Base-by-base conservation (phyloP, 2,329 filamentous ascomycete species). In the Fusarium cyanostomum region DNA sequence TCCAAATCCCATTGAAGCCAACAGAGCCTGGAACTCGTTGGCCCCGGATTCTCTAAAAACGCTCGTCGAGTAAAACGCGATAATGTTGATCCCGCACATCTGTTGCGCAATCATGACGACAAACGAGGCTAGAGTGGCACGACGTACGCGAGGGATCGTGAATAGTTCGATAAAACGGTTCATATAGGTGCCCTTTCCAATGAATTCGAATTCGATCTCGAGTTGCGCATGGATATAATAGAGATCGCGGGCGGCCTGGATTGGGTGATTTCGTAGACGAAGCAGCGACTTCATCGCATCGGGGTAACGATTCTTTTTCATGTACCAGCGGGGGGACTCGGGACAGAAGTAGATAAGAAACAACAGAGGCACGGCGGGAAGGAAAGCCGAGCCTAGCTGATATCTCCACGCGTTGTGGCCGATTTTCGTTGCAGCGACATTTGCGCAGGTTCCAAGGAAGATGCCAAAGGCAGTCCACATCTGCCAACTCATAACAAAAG, bases 401-500 rank as follows among this genome's bases (percentile, higher is more conserved):
- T 88, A 79, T 46, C 88, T 79, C 88, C 88, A 90, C 7, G 84
- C 80, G 15, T 77, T 68, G 3, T 52, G 37, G 15, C 71, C 72
- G 11, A 78, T 65, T 18, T 67, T 71, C 21, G 68, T 71, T 18
- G 75, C 71, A 72, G 85, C 74, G 80, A 86, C 74, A 81, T 89
- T 88, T 59, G 83, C 83, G 46, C 81, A 84, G 48, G 84, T 89
- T 27, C 88, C 88, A 13, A 87, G 75, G 66, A 86, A 82, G 62
- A 88, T 87, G 41, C 86, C 86, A 69, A 88, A 85, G 2, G 83
- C 83, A 3, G 83, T 87, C 85, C 87, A 90, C 74, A 90, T 79
- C 76, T 94, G 78, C 91, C 91, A 94, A 62, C 88, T 88, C 91
- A 94, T 94, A 62, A 94, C 90, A 15, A 95, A 80, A 8, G 89